Conservation (phyloP, 202 grass and related monocot genomes). For the Dendrocalamus latiflorus region DNA sequence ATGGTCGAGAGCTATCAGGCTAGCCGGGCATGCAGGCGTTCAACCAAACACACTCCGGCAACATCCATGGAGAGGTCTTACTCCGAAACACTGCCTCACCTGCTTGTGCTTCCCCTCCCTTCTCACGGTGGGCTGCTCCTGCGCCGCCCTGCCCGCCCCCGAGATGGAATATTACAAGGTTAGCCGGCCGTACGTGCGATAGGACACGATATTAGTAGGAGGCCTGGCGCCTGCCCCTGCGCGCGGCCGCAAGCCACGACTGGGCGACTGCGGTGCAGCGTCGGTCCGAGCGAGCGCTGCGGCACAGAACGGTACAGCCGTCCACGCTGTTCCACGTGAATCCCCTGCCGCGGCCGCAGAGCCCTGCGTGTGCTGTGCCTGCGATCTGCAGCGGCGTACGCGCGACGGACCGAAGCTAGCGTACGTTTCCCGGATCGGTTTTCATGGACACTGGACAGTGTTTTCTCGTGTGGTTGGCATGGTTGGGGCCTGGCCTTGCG, state of each 20-base stretch:
- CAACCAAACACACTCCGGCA: too few relatives aligned
- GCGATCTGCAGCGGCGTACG: background rate
- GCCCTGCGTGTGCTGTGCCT: background rate
- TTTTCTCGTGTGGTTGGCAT: background rate
- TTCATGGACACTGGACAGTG: background rate
- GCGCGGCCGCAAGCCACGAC: background rate
- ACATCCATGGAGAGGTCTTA: too few relatives aligned
- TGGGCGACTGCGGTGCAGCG: background rate
- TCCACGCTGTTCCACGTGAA: slow-evolving; percentile 41
- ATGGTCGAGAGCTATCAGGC: too few relatives aligned
- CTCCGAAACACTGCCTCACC: too few relatives aligned
- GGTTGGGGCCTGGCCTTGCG: too few relatives aligned
- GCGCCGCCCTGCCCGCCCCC: too few relatives aligned
- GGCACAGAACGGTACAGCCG: background rate
- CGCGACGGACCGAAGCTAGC: background rate
- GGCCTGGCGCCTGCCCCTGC: too few relatives aligned
- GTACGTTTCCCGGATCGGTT: background rate
- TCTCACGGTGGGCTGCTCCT: too few relatives aligned
- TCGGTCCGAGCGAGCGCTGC: background rate
- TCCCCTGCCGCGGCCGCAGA: background rate
- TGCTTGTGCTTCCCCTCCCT: too few relatives aligned
- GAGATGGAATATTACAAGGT: slow-evolving; percentile 16
- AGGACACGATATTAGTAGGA: background rate
- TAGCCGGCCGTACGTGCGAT: slow-evolving; percentile 3
- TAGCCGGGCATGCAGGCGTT: too few relatives aligned